Conservation (phyloP, 179 eudicot species). For the Monotropa hypopitys region DNA sequence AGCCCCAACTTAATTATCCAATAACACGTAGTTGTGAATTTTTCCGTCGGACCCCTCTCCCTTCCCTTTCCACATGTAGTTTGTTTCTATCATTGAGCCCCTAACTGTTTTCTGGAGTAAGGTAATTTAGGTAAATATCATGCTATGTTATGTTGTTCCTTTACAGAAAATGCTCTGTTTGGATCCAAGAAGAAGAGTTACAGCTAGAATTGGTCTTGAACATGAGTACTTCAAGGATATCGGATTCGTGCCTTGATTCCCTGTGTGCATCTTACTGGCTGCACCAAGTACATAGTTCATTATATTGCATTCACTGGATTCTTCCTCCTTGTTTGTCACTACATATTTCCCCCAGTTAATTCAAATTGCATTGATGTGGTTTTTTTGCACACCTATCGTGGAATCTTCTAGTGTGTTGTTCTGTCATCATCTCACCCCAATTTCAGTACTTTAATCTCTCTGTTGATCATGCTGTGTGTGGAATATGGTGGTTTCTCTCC, state of each 20-base stretch:
- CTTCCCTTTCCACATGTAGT: background rate
- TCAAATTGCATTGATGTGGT: conserved; percentile 8
- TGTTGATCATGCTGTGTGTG: conserved; percentile 4
- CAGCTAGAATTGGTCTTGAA: conserved; percentile 77
- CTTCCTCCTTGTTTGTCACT: conserved; percentile 3
- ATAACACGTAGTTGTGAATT: background rate
- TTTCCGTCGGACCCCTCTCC: background rate
- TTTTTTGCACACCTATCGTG: background rate
- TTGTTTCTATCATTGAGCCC: background rate
- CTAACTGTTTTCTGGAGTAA: background rate
- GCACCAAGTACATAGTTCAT: conserved; percentile 14
- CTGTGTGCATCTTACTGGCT: conserved; percentile 6
- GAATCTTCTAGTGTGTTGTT: background rate
- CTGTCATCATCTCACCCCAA: background rate
- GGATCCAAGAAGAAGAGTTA: conserved; percentile 88
- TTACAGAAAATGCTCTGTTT: conserved; percentile 88
- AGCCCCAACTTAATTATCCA: background rate
- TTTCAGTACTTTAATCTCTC: background rate
- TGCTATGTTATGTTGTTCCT: background rate
- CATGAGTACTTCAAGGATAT: conserved; percentile 93
- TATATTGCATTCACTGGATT: conserved; percentile 16
- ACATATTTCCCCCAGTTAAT: conserved; percentile 4
- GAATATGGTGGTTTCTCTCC: background rate
- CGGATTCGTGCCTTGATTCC: conserved; percentile 50
- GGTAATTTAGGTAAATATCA: background rate